Evolutionary conservation across 768 basidiomycete species (phyloP), one percentile per base, ranked within the genome.

Genomic region (Roridomyces roridus): DNA sequence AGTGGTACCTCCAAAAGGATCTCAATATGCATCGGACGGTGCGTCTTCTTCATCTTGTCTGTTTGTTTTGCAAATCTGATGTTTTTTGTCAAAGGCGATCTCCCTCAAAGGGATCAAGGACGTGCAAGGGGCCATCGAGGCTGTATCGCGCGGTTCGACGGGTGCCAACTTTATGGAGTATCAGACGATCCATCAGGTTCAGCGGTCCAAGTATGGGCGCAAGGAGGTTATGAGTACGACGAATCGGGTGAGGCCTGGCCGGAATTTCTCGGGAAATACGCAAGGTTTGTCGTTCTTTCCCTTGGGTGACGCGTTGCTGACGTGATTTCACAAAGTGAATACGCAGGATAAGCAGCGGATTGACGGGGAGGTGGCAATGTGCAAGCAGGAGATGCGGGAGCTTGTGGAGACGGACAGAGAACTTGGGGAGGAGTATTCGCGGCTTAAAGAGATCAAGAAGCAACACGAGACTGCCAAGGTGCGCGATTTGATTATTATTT

Each of bases 1-100:
- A 80, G 55, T 86, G 82, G 74, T 99, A 79, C 76, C 72, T 98
- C 20, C 81, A 74, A 61, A 76, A 77, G 12, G 83, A 88, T 35
- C 65, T 87, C 14, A 80, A 82, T 48, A 68, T 98, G 37, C 91
- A 96, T 70, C 80, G 86, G 6, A 87, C 86, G 18, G 96, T 96
- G 51, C 28, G 84, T 76, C 17, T 39, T 28, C 18, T 24, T 34
- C 46, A n/a, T 36, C 10, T 23, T 46, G 39, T 39, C 6, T n/a
- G 20, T 21, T 26, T 11, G 17, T 31, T 39, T 31, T 45, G 35
- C 20, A 4, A 12, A 4, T 17, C 18, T 52, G 47, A 39, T 14
- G 9, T 20, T 11, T 21, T 40, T 35, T 15, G 24, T 14, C 23
- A n/a, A 42, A 93, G 91, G 84, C 89, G 0, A 84, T 93, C 46